Evolutionary conservation across 1,284 basidiomycete species (phyloP), one percentile per base, ranked within the genome.

Genomic region (Leucoagaricus sp.): DNA sequence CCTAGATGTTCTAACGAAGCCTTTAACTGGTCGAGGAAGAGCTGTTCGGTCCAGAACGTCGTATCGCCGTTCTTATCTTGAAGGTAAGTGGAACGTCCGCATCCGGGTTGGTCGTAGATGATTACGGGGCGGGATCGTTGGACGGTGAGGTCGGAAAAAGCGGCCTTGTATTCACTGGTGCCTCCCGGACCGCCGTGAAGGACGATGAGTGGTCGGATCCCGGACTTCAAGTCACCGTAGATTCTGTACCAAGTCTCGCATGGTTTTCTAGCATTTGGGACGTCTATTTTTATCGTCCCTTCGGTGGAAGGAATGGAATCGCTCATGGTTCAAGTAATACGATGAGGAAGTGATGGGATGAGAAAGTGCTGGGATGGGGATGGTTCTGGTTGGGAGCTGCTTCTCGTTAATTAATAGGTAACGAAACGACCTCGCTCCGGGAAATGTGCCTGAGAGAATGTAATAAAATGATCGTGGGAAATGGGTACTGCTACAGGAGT

Each of bases 1-100:
- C 67, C 67, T 1, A 83, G 66, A 45, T 76, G 64, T 5, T 55
- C 23, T 10, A 81, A 60, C 0, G 83, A 61, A 58, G 75, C 78
- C 19, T 75, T 72, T 9, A 83, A 72, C 63, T 84, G 77, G 57
- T 76, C 72, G 60, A 82, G 65, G 65, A 81, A 82, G 12, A 82
- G 71, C 15, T 77, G 69, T 8, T 72, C 63, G 2, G 73, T 78
- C 80, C 81, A 83, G 63, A 82, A 82, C 0, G 59, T 58, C 4
- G 36, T 28, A 38, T 62, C 61, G 12, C 48, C 55, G 21, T 57
- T 59, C 36, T 45, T 58, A 17, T 65, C 63, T 6, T 28, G 45
- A 25, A 60, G 50, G 36, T 64, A 65, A 2, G 64, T 61, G 8
- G 66, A 66, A 21, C 38, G 41, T 2, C 65, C 66, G 47, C 61